These are phyloP conservation scores for Quambalaria eucalypti DNA, from an alignment of 1,284 basidiomycete species.

Conservation along the genomic window DNA sequence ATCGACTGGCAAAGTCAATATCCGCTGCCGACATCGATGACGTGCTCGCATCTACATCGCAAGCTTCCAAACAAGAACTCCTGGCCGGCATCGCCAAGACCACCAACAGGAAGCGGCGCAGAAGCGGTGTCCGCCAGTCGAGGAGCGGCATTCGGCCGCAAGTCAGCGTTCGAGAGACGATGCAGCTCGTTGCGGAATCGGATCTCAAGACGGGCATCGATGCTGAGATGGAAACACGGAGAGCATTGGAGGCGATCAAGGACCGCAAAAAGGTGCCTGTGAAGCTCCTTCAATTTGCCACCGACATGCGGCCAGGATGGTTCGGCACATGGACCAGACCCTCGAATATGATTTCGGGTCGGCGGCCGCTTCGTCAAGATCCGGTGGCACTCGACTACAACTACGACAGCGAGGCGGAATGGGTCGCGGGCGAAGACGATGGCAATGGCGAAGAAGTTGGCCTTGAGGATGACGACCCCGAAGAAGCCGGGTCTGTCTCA, in stretches of 20 bases:
- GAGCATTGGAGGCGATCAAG: conserved; percentile 28
- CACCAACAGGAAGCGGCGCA: background rate
- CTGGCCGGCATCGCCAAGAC: background rate
- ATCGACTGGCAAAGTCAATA: conserved; percentile 17
- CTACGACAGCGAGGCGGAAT: conserved; percentile 44
- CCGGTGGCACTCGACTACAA: conserved; percentile 41
- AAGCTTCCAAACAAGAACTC: background rate
- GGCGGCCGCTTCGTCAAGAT: conserved; percentile 39
- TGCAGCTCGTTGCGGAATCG: conserved; percentile 36
- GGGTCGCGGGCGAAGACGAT: conserved; percentile 42
- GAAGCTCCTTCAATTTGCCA: conserved; percentile 40
- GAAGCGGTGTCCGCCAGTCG: no score
- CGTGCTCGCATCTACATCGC: background rate
- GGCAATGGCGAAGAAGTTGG: conserved; percentile 36
- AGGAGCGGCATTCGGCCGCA: conserved; percentile 29
- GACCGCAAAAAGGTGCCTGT: conserved; percentile 35
- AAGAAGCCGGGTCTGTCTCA: conserved; percentile 11
- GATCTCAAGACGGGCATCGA: conserved; percentile 7
- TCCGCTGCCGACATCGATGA: conserved; percentile 2
- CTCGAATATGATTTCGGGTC: conserved; percentile 33
- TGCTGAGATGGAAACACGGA: conserved; percentile 26
- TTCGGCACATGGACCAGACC: conserved; percentile 39
- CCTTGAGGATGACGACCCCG: conserved; percentile 24
- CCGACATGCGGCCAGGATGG: conserved; percentile 41
- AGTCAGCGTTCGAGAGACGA: conserved; percentile 36